These are phyloP conservation scores for Mimosa bimucronata DNA, from an alignment of 306 rosid species.

Conservation along the genomic window DNA sequence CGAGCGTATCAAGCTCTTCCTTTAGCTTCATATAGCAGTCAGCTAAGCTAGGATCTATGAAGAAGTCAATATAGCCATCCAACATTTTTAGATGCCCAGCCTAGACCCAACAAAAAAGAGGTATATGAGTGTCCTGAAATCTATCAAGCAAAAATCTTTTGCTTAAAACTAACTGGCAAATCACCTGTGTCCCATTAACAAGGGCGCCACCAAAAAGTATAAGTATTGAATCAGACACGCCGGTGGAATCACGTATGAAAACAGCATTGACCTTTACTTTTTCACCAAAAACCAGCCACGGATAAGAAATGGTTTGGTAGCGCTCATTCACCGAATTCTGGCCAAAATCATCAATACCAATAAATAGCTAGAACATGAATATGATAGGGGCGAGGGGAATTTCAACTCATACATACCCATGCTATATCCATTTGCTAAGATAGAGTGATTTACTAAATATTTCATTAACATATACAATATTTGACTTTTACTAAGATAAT, in stretches of 20 bases:
- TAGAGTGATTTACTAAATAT: no score
- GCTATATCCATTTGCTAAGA: no score
- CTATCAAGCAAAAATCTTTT: constrained; percentile 14
- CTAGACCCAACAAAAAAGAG: constrained; percentile 40
- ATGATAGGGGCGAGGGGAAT: background rate
- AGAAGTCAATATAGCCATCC: constrained; percentile 82
- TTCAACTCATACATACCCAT: no score
- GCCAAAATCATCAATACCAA: constrained; percentile 37
- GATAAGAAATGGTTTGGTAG: constrained; percentile 89
- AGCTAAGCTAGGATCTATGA: constrained; percentile 88
- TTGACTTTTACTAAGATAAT: no score
- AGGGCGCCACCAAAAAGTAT: constrained; percentile 85
- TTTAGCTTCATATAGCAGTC: constrained; percentile 90
- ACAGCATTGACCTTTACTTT: constrained; percentile 94
- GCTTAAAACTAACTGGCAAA: constrained; percentile 28
- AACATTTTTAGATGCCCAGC: constrained; percentile 94
- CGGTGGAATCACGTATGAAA: constrained; percentile 95
- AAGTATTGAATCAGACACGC: constrained; percentile 87
- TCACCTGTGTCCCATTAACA: constrained; percentile 76
- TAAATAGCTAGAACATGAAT: constrained; percentile 27
- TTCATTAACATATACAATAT: no score
- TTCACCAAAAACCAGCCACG: constrained; percentile 97
- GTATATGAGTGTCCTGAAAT: constrained; percentile 32
- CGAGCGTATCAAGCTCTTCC: constrained; percentile 80
- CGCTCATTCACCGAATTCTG: constrained; percentile 98